Evolutionary conservation across 768 basidiomycete genomes (phyloP), one percentile per base, ranked within the genome.

Genomic region (Clitopilus passeckerianus): DNA sequence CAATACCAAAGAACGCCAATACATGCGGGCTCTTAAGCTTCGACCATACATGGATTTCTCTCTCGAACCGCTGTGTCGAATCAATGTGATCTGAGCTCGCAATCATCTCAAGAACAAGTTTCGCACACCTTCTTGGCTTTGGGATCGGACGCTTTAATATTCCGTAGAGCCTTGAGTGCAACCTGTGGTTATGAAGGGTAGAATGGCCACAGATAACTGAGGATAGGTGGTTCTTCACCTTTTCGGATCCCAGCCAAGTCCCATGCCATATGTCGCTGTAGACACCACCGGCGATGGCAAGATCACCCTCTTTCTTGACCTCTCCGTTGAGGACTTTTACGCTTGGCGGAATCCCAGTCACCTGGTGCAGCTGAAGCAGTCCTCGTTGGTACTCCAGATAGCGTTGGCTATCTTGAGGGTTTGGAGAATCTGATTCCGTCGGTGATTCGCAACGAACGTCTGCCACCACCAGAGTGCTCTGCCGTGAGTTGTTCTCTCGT

Each of bases 181-280:
- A 86, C 84, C 84, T 85, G 59, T 18, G 30, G 46, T 16, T 85
- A 59, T 18, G 27, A 30, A 52, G 15, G 61, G 46, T 54, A 12
- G n/a, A 56, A n/a, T 34, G 54, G 22, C 30, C 50, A 33, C 33
- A 14, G 54, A 37, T 57, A 15, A 22, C 54, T 16, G 30, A 30
- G 30, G 34, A 18, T 30, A 60, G 20, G 33, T 6, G 33, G 15
- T 6, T n/a, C 41, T 20, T 30, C 57, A 80, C 83, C 72, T 80
- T 83, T 63, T 81, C 76, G 62, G 75, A 75, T n/a, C 74, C 78
- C 14, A 86, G 65, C 85, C 85, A 86, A 30, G 64, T 71, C 16
- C 85, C 86, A 58, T 76, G 66, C 71, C 75, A 86, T 41, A 86
- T 75, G 56, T 84, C 79, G 64, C 82, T 84, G 60, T 82, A 82